A percentile compares a stretch with the other conserved stretches of the same genome.
These are phyloP conservation scores for Diaporthe capsici DNA, from an alignment of 2,329 filamentous ascomycete genomes.

Conservation along the genomic window DNA sequence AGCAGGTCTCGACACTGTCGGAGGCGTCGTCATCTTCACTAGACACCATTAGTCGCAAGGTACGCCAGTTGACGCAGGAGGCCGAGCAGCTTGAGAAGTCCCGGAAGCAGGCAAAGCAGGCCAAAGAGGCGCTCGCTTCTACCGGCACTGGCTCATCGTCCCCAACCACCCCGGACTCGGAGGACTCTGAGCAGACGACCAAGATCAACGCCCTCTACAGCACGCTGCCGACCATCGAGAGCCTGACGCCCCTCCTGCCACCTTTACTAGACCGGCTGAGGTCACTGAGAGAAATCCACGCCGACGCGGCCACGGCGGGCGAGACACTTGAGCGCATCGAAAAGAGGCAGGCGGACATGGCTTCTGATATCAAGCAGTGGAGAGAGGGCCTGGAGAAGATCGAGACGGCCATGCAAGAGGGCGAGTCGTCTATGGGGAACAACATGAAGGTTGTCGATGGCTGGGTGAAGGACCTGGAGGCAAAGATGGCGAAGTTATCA, in stretches of 20 bases:
- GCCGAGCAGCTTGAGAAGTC: conserved; percentile 79
- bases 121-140: conserved; percentile 70
- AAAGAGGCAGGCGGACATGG: conserved; percentile 84
- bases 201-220: conserved; percentile 95
- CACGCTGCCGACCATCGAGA: conserved; percentile 89
- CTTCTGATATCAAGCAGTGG: conserved; percentile 73
- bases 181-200: conserved; percentile 79
- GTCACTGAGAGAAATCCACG: conserved; percentile 86
- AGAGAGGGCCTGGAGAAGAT: conserved; percentile 43
- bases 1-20: conserved; percentile 82
- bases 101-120: conserved; percentile 71
- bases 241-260: conserved; percentile 85
- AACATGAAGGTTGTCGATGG: conserved; percentile 90
- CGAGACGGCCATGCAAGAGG: conserved; percentile 74
- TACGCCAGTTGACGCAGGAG: conserved; percentile 79
- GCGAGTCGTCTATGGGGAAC: conserved; percentile 77
- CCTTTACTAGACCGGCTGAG: conserved; percentile 87
- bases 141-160: conserved; percentile 50
- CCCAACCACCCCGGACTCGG: conserved; percentile 54
- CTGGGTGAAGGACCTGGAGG: conserved; percentile 91
- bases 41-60: conserved; percentile 78
- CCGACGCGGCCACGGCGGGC: conserved; percentile 85
- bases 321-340: conserved; percentile 84
- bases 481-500: conserved; percentile 75
- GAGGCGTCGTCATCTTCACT: conserved; percentile 80